Evolutionary conservation across 441 rosid genomes (phyloP).

Genomic region (Populus hybrid): DNA sequence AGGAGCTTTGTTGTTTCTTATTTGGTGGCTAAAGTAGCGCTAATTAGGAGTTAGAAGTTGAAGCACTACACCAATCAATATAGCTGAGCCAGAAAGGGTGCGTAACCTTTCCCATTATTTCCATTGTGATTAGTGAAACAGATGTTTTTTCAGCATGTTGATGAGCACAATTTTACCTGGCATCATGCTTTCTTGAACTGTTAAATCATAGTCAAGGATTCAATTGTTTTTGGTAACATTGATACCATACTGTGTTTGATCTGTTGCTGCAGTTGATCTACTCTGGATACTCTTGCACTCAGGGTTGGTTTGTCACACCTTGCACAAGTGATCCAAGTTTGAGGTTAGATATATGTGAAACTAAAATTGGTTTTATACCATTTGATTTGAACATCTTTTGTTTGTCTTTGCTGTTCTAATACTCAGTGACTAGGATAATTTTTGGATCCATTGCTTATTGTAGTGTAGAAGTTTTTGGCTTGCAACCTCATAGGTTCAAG

Average conservation of each 20-base stretch:
- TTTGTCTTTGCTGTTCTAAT: not conserved
- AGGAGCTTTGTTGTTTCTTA: not conserved
- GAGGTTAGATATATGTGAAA: conserved; percentile 49
- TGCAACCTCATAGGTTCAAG: not conserved
- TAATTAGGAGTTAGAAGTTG: not conserved
- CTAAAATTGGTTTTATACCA: not conserved
- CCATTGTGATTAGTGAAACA: not conserved
- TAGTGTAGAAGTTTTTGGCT: not conserved
- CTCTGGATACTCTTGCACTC: conserved; percentile 86
- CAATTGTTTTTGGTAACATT: conserved; percentile 9
- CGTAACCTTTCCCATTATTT: not conserved
- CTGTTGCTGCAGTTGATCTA: conserved; percentile 66
- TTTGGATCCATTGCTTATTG: not conserved
- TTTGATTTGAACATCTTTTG: not conserved
- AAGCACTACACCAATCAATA: not conserved
- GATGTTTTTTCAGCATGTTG: not conserved
- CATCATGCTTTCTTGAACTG: not conserved
- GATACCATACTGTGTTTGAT: conserved; percentile 10
- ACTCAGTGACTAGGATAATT: not conserved
- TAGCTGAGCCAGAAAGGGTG: not conserved
- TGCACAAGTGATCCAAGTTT: conserved; percentile 79
- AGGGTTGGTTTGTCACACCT: conserved; percentile 97
- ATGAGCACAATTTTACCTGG: not conserved
- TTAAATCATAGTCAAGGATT: not conserved
- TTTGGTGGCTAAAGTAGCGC: not conserved